Evolutionary conservation across 768 basidiomycete genomes (phyloP), one percentile per base, ranked within the genome.

Genomic region (Rhodotorula toruloides): DNA sequence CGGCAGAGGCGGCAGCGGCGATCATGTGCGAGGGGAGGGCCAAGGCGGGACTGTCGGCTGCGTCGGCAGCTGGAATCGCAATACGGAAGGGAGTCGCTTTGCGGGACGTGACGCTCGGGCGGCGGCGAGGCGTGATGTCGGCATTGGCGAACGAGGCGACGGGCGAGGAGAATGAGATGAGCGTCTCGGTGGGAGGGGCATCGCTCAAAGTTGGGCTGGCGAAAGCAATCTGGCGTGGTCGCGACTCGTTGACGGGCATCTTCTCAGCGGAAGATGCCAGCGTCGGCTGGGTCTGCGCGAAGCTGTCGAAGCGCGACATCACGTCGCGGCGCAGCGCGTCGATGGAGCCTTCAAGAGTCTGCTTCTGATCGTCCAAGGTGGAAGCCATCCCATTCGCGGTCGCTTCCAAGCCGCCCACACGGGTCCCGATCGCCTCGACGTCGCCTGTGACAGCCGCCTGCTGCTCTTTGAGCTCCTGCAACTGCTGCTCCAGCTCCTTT

Each of bases 11-110:
- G n/a, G 48, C 40, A 8, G 31, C 29, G 34, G 42, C 39, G 42
- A 53, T 31, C 48, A 63, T 43, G 55, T 57, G 63, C 4, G 49
- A 36, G 31, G 63, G 63, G 27, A 63, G 55, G 10, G 55, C 43
- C 17, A 49, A 52, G 8, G 56, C 32, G 27, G 48, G 58, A 31
- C 37, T 40, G 21, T 37, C 52, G 21, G 36, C n/a, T 6, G 25
- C n/a, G 6, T 8, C 39, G 58, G 6, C 1, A 0, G 46, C 39
- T 39, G 48, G 34, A 16, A 31, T 11, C 31, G 37, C 11, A 31
- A 37, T 19, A 36, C 50, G 56, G 37, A 54, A 58, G 5, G 57
- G 61, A 16, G 61, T 54, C 9, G 54, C 34, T 21, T 54, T 37
- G 37, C 61, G 44, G 10, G 27, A 6, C 19, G 16, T 44, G 34